Base-by-base conservation (phyloP, 371 early-diverging fungal species). In the Umbelopsis sp. region DNA sequence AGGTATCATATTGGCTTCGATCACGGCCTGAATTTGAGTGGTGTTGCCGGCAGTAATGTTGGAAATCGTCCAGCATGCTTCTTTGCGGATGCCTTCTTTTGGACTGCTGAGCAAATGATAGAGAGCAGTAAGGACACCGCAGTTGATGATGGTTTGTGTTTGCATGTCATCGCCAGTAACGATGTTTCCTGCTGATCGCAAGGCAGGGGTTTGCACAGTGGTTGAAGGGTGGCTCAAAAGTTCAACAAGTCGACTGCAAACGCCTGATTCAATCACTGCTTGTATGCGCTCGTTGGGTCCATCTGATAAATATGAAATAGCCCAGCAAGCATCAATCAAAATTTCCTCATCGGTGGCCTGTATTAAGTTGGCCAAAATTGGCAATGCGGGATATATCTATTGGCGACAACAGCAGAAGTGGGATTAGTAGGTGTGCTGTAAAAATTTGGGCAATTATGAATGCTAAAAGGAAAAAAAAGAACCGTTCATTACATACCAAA, bases 41-140 rank as follows among this genome's bases (percentile, higher is more conserved):
- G 91, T 85, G 69, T 94, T 97, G 48, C 99, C 99, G 10, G 99
- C 99, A 38, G 99, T 97, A 77, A 99, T 96, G 85, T 99, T 99
- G 25, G 99, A 99, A 65, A 99, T 91, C 12, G 99, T 97, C 99
- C 99, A 99, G 87, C 99, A 99, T 29, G 99, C 97, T 82, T 99
- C 99, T 86, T 99, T 99, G 73, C 96, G 91, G 65, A 99, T 94
- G 44, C 91, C 92, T 64, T 97, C 96, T 79, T 94, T 94, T 53
- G 96, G 94, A 73, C 92, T 92, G 69, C 85, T 84, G 18, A 98
- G 86, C 44, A 97, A 86, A 16, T 84, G 77, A 22, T 87, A 81
- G 41, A 99, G 85, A 20, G 96, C 92, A 24, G 81, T 75, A 29
- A 99, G 82, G 12, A 91, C 93, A 12, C 95, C 96, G 73, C 91